Percentiles rank a stretch among this genome's conserved stretches.
phyloP scores from a whole-genome alignment of 352 stramenopile genomes.

The Pythium plurisporium region DNA sequence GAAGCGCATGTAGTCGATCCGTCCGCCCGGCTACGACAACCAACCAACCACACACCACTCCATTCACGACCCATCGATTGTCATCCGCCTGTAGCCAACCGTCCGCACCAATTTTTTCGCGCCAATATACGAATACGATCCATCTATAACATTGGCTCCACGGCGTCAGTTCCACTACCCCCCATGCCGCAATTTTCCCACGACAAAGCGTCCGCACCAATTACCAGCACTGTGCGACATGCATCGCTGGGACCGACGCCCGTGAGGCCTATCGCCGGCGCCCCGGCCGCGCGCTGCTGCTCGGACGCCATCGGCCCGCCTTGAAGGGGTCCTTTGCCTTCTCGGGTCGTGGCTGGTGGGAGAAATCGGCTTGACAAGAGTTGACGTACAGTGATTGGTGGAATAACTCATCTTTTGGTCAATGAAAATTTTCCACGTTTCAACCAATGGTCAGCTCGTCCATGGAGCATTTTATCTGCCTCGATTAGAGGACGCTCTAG shows the following conservation, averaged over 20 bases:
- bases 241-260: slow-evolving; percentile 1
- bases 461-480: background rate
- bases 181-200: no score
- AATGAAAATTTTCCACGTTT: slow-evolving; percentile 2
- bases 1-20: slow-evolving; percentile 71
- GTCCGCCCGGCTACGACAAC: slow-evolving; percentile 32
- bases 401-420: background rate
- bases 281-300: slow-evolving; percentile 3
- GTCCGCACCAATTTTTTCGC: slow-evolving; percentile 6
- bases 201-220: no score
- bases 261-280: background rate
- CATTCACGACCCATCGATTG: background rate
- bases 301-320: slow-evolving; percentile 3
- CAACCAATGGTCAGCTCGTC: background rate
- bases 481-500: background rate
- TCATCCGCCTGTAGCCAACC: background rate
- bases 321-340: background rate
- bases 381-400: background rate
- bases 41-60: background rate
- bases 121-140: slow-evolving; percentile 13
- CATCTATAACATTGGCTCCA: slow-evolving; percentile 8
- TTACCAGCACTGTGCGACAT: slow-evolving; percentile 55
- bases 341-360: background rate
- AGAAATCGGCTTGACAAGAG: background rate
- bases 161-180: background rate